phyloP scores from a whole-genome alignment of 2,329 filamentous ascomycete genomes.

The Nannizziopsis arthrosporioides region DNA sequence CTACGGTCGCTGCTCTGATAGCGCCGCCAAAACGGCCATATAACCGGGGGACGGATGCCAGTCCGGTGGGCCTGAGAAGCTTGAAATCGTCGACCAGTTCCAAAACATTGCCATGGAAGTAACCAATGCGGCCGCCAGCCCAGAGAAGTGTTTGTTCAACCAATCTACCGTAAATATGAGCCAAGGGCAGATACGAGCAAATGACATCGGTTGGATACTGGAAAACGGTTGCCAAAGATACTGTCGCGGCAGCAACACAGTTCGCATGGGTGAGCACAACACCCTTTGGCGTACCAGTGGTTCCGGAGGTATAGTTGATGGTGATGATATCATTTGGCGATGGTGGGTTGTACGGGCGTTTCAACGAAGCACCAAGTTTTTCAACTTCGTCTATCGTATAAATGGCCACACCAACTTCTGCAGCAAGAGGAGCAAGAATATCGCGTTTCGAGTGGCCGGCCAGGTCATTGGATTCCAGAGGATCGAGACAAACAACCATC shows the following conservation, averaged over 20 bases:
- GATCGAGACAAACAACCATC: conserved; percentile 76
- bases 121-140: conserved; percentile 65
- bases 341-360: conserved; percentile 60
- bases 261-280: conserved; percentile 65
- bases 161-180: conserved; percentile 86
- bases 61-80: conserved; percentile 65
- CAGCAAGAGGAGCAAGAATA: conserved; percentile 63
- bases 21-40: conserved; percentile 83
- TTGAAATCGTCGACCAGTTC: conserved; percentile 87
- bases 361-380: conserved; percentile 59
- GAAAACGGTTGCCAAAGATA: conserved; percentile 45
- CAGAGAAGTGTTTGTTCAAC: conserved; percentile 65
- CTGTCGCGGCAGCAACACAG: conserved; percentile 60
- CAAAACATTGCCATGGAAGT: conserved; percentile 83
- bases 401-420: conserved; percentile 62
- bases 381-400: conserved; percentile 74
- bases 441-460: conserved; percentile 66
- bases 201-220: conserved; percentile 50
- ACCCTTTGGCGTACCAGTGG: conserved; percentile 53
- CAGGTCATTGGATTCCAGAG: conserved; percentile 66
- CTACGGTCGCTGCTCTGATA: conserved; percentile 65
- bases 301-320: conserved; percentile 55
- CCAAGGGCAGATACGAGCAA: conserved; percentile 82
- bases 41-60: conserved; percentile 81
- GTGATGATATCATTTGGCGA: conserved; percentile 66